Percentiles rank a stretch among this genome's conserved stretches.
These are phyloP conservation scores for Pythium diclinum DNA, from an alignment of 352 stramenopile genomes.

Conservation along the genomic window DNA sequence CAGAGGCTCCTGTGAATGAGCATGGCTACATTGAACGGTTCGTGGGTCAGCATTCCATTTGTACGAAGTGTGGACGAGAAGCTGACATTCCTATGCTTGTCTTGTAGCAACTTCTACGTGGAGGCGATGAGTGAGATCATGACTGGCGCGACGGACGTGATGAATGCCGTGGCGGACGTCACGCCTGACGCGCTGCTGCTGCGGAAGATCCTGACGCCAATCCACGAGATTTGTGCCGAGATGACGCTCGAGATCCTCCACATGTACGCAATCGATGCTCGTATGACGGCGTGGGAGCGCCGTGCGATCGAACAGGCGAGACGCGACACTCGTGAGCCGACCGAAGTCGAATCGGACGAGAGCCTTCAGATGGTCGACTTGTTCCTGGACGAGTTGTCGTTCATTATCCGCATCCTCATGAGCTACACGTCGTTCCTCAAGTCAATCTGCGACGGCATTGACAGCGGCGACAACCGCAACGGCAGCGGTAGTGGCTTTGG, in stretches of 20 bases:
- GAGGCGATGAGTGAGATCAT: constrained; percentile 69
- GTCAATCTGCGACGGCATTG: constrained; percentile 50
- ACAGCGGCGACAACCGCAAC: constrained; percentile 28
- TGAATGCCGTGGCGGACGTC: constrained; percentile 76
- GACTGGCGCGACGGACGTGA: constrained; percentile 67
- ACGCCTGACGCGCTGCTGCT: constrained; percentile 37
- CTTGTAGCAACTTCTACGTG: constrained; percentile 61
- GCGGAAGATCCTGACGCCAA: constrained; percentile 46
- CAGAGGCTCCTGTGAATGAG: constrained; percentile 57
- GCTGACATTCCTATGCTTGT: not conserved
- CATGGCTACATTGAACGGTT: constrained; percentile 81
- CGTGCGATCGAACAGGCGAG: constrained; percentile 55
- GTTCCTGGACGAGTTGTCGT: constrained; percentile 76
- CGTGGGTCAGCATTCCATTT: not conserved
- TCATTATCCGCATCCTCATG: constrained; percentile 68
- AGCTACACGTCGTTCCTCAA: constrained; percentile 62
- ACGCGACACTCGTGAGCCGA: constrained; percentile 31
- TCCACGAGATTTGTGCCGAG: constrained; percentile 55
- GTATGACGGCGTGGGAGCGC: constrained; percentile 77
- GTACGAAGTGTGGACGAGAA: too few species aligned
- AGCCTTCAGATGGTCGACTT: constrained; percentile 86
- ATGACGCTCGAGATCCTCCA: constrained; percentile 65
- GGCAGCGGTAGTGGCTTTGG: constrained; percentile 31
- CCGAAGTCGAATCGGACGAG: constrained; percentile 64
- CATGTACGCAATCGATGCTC: constrained; percentile 68